phyloP scores from a whole-genome alignment of 192 early-diverging fungal genomes.

The Coemansia brasiliensis region DNA sequence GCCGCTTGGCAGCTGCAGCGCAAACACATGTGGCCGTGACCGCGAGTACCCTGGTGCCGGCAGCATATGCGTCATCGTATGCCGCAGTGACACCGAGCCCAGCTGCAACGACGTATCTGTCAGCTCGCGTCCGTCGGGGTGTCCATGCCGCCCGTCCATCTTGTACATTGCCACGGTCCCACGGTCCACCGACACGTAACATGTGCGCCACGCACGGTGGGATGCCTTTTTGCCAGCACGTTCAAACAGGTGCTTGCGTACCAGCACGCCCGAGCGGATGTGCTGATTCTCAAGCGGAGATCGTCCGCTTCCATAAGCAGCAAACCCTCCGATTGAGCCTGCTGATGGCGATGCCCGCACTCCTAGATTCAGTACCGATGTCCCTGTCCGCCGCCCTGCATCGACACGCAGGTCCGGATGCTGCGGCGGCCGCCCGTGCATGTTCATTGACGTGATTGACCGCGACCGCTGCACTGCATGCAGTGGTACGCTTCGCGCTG shows the following conservation, averaged over 20 bases:
- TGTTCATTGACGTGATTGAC: slow-evolving; percentile 50
- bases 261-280: slow-evolving; percentile 62
- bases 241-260: slow-evolving; percentile 85
- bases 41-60: slow-evolving; percentile 84
- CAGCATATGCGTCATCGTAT: slow-evolving; percentile 80
- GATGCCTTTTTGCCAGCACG: slow-evolving; percentile 74
- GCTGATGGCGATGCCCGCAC: slow-evolving; percentile 47
- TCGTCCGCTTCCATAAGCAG: slow-evolving; percentile 35
- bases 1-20: slow-evolving; percentile 76
- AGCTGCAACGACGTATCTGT: slow-evolving; percentile 58
- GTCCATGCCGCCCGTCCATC: slow-evolving; percentile 59
- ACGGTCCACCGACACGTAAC: slow-evolving; percentile 70
- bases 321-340: slow-evolving; percentile 39
- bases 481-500: slow-evolving; percentile 53
- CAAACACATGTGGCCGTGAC: slow-evolving; percentile 79
- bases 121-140: slow-evolving; percentile 50
- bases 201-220: slow-evolving; percentile 83
- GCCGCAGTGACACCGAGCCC: slow-evolving; percentile 65
- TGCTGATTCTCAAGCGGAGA: slow-evolving; percentile 54
- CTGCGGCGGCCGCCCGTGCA: slow-evolving; percentile 29
- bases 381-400: slow-evolving; percentile 30
- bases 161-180: slow-evolving; percentile 84
- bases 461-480: slow-evolving; percentile 47
- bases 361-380: slow-evolving; percentile 22
- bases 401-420: slow-evolving; percentile 34